Base-by-base conservation (phyloP, 352 stramenopile genomes). In the Pythium chondricola region DNA sequence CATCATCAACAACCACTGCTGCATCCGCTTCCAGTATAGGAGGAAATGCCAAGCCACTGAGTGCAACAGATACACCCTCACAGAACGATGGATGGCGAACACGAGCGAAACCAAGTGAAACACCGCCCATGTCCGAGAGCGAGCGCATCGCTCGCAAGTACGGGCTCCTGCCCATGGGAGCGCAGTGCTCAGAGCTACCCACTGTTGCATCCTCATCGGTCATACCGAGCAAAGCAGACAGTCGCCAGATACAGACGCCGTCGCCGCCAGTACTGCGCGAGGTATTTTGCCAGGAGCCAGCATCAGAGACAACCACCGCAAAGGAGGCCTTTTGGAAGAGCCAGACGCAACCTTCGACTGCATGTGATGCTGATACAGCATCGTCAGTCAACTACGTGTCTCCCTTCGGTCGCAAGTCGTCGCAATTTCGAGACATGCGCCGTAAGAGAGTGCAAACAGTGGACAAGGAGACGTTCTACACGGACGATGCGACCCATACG, bases 121-220 rank as follows among this genome's bases (percentile, higher is more conserved):
- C 61, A n/a, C 43, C 38, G 11, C 25, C 48, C 25, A 54, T 83
- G 41, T 71, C 71, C 2, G 51, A 53, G 14, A 67, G 63, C 35
- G 69, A 88, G 30, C 64, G 61, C 4, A 85, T 88, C 46, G 76
- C 76, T 11, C 48, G 52, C 4, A 85, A 88, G 59, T 85, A 88
- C 40, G 69, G 73, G n/a, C 46, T 85, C 8, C 43, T 75, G 8
- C 61, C 56, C 20, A 58, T n/a, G n/a, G n/a, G n/a, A n/a, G n/a
- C n/a, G n/a, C n/a, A n/a, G n/a, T n/a, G n/a, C n/a, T n/a, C n/a
- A n/a, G n/a, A n/a, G n/a, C n/a, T n/a, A n/a, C n/a, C n/a, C n/a
- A n/a, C n/a, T n/a, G n/a, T n/a, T n/a, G n/a, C n/a, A n/a, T n/a
- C n/a, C n/a, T n/a, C n/a, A n/a, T n/a, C 0, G 38, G 20, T 4